Evolutionary conservation across 257 asterid species (phyloP), one percentile per base, ranked within the genome.

Genomic region (Asclepias syriaca): DNA sequence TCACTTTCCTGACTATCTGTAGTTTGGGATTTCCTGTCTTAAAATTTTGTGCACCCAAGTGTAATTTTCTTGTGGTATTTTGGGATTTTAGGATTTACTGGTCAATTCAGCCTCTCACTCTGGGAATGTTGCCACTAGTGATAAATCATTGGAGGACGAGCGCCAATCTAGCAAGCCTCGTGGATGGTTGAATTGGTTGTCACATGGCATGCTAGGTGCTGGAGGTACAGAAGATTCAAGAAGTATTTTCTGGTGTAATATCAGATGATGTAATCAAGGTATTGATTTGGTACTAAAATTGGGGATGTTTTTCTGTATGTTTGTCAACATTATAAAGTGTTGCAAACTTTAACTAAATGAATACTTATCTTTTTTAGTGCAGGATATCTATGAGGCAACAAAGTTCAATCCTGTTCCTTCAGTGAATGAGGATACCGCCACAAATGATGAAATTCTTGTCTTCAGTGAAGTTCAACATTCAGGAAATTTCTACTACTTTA

Each of bases 201-300:
- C 99, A 48, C 90, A 89, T 73, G 99, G 99, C 74, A 86, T 94
- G 96, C 97, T 94, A 77, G 99, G 99, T 75, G 99, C 97, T 73
- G 96, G 96, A 27, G 99, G 99, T 71, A 91, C 99, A 66, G 91
- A 87, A 79, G 97, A 87, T 78, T 87, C 96, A 63, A 81, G 87
- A n/a, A 85, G 96, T 88, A 70, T 94, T 94, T 82, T 91, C 97
- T 56, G 99, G 99, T 72, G 93, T 86, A 68, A 86, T 94, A 79
- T 91, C 99, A 13, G 99, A 94, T 79, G 99, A 94, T 68, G 96
- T 87, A 74, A 85, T 94, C 68, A 90, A 88, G 92, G 98, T 87
- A 82, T 19, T 68, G 69, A 73, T 59, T 79, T 55, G 69, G 56
- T 37, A 32, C 49, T 37, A 16, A 63, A 63, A 18, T 18, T 63